A percentile compares a stretch with the other conserved stretches of the same genome.
These are phyloP conservation scores for Chaetomium sp. DNA, from an alignment of 2,329 filamentous ascomycete species.

Conservation along the genomic window DNA sequence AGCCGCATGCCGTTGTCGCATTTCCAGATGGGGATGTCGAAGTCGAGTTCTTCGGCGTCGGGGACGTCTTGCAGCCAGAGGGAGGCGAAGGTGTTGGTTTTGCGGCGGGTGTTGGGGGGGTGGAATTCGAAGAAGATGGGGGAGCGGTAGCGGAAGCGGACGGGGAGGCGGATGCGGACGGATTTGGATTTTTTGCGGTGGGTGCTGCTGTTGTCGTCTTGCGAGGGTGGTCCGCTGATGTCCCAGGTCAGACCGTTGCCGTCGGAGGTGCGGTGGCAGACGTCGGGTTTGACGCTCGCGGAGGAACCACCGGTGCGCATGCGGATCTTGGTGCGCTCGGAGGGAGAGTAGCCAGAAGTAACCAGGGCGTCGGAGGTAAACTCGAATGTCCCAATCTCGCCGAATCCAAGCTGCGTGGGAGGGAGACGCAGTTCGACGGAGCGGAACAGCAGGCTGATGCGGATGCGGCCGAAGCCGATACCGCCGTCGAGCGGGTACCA, in stretches of 20 bases:
- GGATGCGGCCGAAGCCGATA: slow-evolving; percentile 82
- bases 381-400: slow-evolving; percentile 93
- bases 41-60: slow-evolving; percentile 68
- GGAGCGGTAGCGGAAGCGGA: slow-evolving; percentile 84
- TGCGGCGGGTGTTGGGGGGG: slow-evolving; percentile 55
- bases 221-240: slow-evolving; percentile 33
- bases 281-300: slow-evolving; percentile 58
- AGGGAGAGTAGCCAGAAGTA: slow-evolving; percentile 54
- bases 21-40: slow-evolving; percentile 87
- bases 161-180: slow-evolving; percentile 62
- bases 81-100: slow-evolving; percentile 66
- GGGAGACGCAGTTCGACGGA: slow-evolving; percentile 81
- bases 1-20: slow-evolving; percentile 69
- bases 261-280: slow-evolving; percentile 54
- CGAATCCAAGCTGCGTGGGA: slow-evolving; percentile 72
- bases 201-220: neutral
- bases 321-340: slow-evolving; percentile 66
- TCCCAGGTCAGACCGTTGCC: slow-evolving; percentile 47
- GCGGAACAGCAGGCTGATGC: slow-evolving; percentile 84
- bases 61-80: slow-evolving; percentile 82
- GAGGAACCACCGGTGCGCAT: slow-evolving; percentile 80
- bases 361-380: slow-evolving; percentile 67
- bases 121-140: slow-evolving; percentile 87
- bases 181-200: neutral
- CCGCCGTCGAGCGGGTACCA: slow-evolving; percentile 98